Evolutionary conservation across 768 basidiomycete species (phyloP).

Genomic region (Macrolepiota albuminosa): DNA sequence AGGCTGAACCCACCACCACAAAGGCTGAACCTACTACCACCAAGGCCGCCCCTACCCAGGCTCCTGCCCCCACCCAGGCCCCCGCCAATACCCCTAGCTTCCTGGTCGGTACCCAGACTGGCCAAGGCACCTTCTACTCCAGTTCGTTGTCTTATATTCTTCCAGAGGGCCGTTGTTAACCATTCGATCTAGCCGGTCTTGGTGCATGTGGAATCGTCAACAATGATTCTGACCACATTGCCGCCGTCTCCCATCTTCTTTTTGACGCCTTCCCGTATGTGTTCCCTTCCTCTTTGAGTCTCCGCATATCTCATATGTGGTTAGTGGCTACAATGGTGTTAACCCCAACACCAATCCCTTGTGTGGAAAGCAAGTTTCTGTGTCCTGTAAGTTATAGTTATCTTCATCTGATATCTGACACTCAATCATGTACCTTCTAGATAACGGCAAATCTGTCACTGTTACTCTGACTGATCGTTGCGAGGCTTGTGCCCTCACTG

Average conservation of each 20-base stretch:
- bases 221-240: conserved; percentile 46
- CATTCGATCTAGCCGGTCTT: conserved; percentile 41
- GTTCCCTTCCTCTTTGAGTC: not conserved
- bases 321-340: conserved; percentile 47
- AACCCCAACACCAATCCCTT: conserved; percentile 79
- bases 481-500: conserved; percentile 40
- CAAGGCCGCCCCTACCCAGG: not conserved
- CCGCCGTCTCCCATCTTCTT: conserved; percentile 49
- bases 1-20: not conserved
- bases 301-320: not conserved
- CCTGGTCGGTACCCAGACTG: conserved; percentile 43
- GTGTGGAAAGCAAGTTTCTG: conserved; percentile 46
- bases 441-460: conserved; percentile 42
- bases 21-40: conserved; percentile 12
- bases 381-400: conserved; percentile 40
- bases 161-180: not conserved
- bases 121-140: conserved; percentile 54
- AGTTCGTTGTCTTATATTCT: conserved; percentile 25
- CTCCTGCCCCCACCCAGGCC: conserved; percentile 1
- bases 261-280: conserved; percentile 62
- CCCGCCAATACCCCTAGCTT: conserved; percentile 29
- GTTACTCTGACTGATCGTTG: conserved; percentile 64
- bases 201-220: conserved; percentile 63
- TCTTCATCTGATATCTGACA: not conserved
- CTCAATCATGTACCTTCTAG: conserved; percentile 26